Evolutionary conservation across 768 basidiomycete genomes (phyloP).

Genomic region (Asterophora lycoperdoides): DNA sequence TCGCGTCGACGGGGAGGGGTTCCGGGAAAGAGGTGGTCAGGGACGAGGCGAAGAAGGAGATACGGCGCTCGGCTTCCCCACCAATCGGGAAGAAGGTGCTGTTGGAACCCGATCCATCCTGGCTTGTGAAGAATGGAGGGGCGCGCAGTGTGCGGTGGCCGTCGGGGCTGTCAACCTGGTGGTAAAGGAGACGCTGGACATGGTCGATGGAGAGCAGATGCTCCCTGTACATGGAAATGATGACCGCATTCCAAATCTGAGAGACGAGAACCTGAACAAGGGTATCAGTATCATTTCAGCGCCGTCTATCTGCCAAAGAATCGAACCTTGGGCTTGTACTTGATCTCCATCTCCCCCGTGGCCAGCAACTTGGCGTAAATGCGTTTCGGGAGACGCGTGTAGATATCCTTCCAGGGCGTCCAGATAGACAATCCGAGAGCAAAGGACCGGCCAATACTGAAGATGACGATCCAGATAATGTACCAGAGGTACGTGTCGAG

Average conservation of each 20-base stretch:
- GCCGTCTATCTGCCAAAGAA: background rate
- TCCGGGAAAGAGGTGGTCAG: slow-evolving; percentile 95
- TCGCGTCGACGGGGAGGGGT: slow-evolving; percentile 92
- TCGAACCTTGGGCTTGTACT: slow-evolving; percentile 94
- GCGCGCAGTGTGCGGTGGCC: slow-evolving; percentile 91
- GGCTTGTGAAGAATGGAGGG: slow-evolving; percentile 97
- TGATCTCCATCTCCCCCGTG: slow-evolving; percentile 97
- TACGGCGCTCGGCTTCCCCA: slow-evolving; percentile 94
- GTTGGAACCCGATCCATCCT: slow-evolving; percentile 65
- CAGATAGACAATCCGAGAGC: slow-evolving; percentile 93
- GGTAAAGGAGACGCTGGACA: slow-evolving; percentile 94
- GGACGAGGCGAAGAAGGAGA: slow-evolving; percentile 98
- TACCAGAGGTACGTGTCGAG: slow-evolving; percentile 99
- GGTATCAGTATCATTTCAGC: slow-evolving; percentile 2
- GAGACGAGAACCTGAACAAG: slow-evolving; percentile 77
- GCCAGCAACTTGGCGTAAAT: slow-evolving; percentile 97
- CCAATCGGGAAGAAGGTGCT: slow-evolving; percentile 90
- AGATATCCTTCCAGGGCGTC: slow-evolving; percentile 99
- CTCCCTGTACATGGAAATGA: slow-evolving; percentile 99
- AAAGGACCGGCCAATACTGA: slow-evolving; percentile 88
- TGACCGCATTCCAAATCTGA: slow-evolving; percentile 99
- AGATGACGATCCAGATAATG: slow-evolving; percentile 97
- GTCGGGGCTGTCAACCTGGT: slow-evolving; percentile 88
- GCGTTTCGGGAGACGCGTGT: slow-evolving; percentile 91
- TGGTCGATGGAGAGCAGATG: slow-evolving; percentile 97